Conservation (phyloP, 208 protist species). For the Endotrypanum monterogeii region DNA sequence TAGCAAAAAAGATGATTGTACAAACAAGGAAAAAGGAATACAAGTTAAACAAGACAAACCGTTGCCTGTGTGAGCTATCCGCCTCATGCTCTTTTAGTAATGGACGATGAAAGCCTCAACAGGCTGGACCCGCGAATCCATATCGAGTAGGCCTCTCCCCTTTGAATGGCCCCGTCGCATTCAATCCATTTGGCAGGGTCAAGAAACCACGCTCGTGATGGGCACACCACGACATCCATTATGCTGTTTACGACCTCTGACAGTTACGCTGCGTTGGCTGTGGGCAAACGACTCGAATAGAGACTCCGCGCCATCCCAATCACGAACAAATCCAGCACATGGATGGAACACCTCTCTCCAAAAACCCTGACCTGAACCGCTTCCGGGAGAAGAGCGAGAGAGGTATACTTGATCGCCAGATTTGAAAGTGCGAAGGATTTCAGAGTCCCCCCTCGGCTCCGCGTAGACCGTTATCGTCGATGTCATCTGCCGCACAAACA, state of each 20-base stretch:
- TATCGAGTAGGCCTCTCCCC: too few species aligned
- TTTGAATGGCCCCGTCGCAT: background rate
- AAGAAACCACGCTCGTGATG: background rate
- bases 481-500: slow-evolving; percentile 36
- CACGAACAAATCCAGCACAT: slow-evolving; percentile 28
- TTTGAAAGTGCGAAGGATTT: slow-evolving; percentile 17
- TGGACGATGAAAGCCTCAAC: background rate
- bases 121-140: background rate
- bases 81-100: background rate
- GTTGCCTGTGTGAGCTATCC: background rate
- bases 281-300: slow-evolving; percentile 4
- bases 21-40: too few species aligned
- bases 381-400: background rate
- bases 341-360: slow-evolving; percentile 60
- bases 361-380: background rate
- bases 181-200: background rate
- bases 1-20: too few species aligned
- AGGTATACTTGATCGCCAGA: slow-evolving; percentile 48
- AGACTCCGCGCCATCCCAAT: background rate
- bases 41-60: background rate
- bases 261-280: background rate
- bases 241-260: background rate
- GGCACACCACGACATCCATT: background rate
- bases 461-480: slow-evolving; percentile 35
- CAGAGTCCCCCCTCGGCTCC: slow-evolving; percentile 25